These are phyloP conservation scores for Dorcoceras hygrometricum DNA, from an alignment of 257 asterid species.

Conservation along the genomic window DNA sequence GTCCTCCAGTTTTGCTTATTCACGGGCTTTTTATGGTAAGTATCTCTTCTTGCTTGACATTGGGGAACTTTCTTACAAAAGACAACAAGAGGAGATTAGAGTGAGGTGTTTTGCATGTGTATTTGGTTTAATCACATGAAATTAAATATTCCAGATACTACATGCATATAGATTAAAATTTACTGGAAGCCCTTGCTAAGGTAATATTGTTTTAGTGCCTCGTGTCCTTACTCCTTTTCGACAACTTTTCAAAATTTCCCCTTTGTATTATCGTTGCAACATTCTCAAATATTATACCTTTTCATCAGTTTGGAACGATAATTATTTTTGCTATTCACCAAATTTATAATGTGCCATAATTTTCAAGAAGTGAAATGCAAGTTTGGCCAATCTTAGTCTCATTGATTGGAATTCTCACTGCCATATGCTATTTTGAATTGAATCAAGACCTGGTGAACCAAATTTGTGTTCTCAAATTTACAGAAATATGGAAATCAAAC, in stretches of 20 bases:
- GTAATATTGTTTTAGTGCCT: background rate
- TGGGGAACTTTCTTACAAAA: background rate
- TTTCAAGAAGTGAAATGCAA: slow-evolving; percentile 11
- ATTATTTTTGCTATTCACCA: background rate
- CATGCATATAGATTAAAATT: background rate
- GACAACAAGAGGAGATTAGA: too few relatives aligned
- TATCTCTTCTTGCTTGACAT: background rate
- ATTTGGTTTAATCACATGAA: background rate
- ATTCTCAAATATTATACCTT: background rate
- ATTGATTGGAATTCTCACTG: background rate
- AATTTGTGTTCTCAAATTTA: background rate
- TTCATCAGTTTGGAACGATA: background rate
- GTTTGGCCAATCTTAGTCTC: background rate
- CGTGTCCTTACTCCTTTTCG: background rate
- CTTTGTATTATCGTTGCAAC: background rate
- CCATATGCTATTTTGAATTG: background rate
- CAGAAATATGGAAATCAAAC: background rate
- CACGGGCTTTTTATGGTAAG: slow-evolving; percentile 93
- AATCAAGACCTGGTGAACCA: background rate
- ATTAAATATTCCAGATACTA: background rate
- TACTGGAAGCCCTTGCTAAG: background rate
- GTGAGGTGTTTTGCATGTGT: background rate
- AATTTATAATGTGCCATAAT: slow-evolving; percentile 16
- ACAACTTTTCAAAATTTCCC: background rate
- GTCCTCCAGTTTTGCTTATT: slow-evolving; percentile 76